These are phyloP conservation scores for Bertia moriformis DNA, from an alignment of 2,329 filamentous ascomycete genomes.

Conservation along the genomic window DNA sequence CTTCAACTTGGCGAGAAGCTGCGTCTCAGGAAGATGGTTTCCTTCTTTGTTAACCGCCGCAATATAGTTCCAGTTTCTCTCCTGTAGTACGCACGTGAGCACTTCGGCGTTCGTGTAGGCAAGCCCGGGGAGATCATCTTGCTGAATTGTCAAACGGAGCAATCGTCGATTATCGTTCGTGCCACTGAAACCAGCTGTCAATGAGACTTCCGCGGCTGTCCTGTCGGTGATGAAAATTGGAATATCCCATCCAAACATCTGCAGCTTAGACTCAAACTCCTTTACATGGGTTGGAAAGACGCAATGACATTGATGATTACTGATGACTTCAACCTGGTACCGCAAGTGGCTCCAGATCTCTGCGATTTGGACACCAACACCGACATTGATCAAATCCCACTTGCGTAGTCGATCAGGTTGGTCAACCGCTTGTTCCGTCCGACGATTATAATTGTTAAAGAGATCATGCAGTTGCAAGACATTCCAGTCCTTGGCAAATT, in stretches of 20 bases:
- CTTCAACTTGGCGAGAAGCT: no score
- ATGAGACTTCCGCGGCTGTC: no score
- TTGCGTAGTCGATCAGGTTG: constrained; percentile 41
- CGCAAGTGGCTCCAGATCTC: no score
- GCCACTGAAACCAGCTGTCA: constrained; percentile 56
- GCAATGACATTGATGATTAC: constrained; percentile 47
- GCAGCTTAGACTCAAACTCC: constrained; percentile 47
- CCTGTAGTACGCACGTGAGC: no score
- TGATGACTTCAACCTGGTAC: constrained; percentile 22
- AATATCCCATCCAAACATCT: constrained; percentile 56
- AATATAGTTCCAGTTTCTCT: no score
- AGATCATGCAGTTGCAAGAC: no score
- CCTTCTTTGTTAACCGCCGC: no score
- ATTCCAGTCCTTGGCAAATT: no score
- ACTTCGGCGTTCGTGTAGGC: constrained; percentile 50
- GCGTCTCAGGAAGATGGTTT: no score
- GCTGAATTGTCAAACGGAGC: constrained; percentile 44
- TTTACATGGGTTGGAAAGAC: constrained; percentile 53
- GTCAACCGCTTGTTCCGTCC: no score
- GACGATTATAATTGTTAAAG: no score
- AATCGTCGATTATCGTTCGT: constrained; percentile 52
- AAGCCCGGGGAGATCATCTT: constrained; percentile 41
- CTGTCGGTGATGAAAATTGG: constrained; percentile 29
- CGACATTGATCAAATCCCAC: constrained; percentile 18
- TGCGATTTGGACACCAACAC: no score